Evolutionary conservation across 768 basidiomycete species (phyloP).

Genomic region (Rhizopogon vulgaris): DNA sequence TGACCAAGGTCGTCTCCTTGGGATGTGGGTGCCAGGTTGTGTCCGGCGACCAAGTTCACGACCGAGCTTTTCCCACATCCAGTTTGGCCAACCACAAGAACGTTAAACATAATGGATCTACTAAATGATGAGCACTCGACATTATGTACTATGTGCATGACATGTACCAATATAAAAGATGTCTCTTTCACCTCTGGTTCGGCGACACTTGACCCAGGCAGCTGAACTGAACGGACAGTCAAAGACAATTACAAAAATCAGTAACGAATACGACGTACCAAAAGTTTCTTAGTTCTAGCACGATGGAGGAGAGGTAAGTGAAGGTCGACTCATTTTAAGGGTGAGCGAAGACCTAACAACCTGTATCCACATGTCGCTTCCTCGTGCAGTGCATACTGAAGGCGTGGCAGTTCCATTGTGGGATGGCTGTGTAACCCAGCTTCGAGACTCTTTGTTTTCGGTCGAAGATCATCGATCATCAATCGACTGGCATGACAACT

Average conservation of each 20-base stretch:
- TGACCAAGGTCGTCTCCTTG: constrained; percentile 17
- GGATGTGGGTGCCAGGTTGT: constrained; percentile 22
- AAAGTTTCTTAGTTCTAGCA: background rate
- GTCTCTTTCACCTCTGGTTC: background rate
- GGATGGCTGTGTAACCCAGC: background rate
- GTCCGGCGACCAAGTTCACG: constrained; percentile 22
- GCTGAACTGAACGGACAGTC: background rate
- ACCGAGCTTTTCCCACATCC: constrained; percentile 27
- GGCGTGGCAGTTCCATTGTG: too few species aligned
- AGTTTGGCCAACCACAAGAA: constrained; percentile 21
- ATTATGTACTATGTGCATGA: background rate
- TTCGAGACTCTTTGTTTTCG: background rate
- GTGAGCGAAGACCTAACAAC: background rate
- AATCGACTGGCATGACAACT: background rate
- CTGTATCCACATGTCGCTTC: background rate
- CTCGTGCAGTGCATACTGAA: background rate
- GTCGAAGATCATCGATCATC: too few species aligned
- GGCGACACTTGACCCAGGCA: background rate
- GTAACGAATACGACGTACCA: background rate
- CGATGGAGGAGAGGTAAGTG: too few species aligned
- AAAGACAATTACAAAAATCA: background rate
- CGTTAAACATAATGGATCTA: constrained; percentile 3
- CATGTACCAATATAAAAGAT: background rate
- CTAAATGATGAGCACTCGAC: background rate
- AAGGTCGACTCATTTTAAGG: background rate